Evolutionary conservation across 164 flowering plant species (phyloP).

Genomic region (Brasenia schreberi): DNA sequence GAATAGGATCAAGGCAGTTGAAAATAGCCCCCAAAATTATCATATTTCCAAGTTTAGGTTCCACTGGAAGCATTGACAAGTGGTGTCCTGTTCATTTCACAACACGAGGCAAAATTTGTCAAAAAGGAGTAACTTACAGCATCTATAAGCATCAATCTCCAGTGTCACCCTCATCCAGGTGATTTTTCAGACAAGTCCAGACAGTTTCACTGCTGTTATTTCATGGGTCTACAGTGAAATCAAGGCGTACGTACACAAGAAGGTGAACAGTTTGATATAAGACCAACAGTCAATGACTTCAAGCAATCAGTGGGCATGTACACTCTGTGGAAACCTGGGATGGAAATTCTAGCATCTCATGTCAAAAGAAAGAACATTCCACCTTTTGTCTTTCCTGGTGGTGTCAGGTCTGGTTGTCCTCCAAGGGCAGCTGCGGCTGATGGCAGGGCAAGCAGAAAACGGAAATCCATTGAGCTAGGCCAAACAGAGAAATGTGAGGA

Average conservation of each 20-base stretch:
- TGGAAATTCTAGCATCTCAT: conserved; percentile 66
- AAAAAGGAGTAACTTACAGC: too few relatives aligned
- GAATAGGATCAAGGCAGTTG: conserved; percentile 77
- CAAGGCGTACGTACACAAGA: conserved; percentile 51
- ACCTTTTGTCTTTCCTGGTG: conserved; percentile 71
- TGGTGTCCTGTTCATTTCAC: conserved; percentile 49
- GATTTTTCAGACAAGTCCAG: conserved; percentile 38
- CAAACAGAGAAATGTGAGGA: conserved; percentile 22
- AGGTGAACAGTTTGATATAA: conserved; percentile 68
- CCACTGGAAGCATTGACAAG: conserved; percentile 87
- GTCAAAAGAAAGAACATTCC: conserved; percentile 53
- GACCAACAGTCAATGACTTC: conserved; percentile 76
- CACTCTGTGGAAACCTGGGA: conserved; percentile 52
- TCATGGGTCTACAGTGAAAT: conserved; percentile 80
- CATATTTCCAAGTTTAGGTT: conserved; percentile 98
- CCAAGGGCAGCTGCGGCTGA: conserved; percentile 24
- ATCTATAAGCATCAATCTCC: too few relatives aligned
- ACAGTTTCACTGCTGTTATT: conserved; percentile 49
- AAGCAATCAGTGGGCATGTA: conserved; percentile 47
- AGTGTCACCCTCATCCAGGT: conserved; percentile 81
- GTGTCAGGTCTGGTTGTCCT: conserved; percentile 54
- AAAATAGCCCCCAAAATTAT: conserved; percentile 79
- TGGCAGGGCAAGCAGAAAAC: conserved; percentile 15
- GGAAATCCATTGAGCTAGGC: conserved; percentile 13
- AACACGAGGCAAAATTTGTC: background rate